These are phyloP conservation scores for Boletus reticuloceps DNA, from an alignment of 768 basidiomycete genomes.

Conservation along the genomic window DNA sequence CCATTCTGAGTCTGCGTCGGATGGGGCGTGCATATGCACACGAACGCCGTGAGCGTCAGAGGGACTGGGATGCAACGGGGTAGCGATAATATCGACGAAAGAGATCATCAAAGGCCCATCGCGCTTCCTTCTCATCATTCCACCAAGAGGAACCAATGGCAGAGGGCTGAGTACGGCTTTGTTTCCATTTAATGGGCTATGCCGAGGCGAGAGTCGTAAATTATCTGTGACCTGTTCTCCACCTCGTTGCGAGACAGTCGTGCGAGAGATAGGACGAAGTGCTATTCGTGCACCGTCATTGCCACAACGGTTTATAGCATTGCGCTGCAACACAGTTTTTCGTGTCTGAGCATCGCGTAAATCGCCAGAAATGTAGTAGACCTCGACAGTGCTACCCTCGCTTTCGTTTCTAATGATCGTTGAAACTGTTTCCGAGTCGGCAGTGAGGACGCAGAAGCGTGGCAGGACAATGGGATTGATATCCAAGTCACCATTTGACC, in stretches of 20 bases:
- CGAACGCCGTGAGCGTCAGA: slow-evolving; percentile 60
- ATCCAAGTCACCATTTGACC: slow-evolving; percentile 32
- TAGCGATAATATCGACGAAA: slow-evolving; percentile 52
- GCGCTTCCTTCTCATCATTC: slow-evolving; percentile 39
- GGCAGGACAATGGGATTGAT: slow-evolving; percentile 60
- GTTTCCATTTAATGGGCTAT: slow-evolving; percentile 20
- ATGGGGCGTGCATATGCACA: slow-evolving; percentile 52
- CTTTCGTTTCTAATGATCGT: slow-evolving; percentile 61
- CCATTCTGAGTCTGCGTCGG: slow-evolving; percentile 63
- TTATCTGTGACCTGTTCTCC: slow-evolving; percentile 22
- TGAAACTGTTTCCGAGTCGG: slow-evolving; percentile 59
- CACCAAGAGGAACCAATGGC: slow-evolving; percentile 22
- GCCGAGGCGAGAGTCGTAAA: slow-evolving; percentile 17
- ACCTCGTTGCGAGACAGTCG: slow-evolving; percentile 18
- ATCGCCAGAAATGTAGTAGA: slow-evolving; percentile 59
- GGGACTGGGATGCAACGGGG: slow-evolving; percentile 40
- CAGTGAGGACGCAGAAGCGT: slow-evolving; percentile 64
- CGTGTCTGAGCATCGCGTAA: slow-evolving; percentile 58
- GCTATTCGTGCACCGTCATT: slow-evolving; percentile 59
- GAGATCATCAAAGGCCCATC: slow-evolving; percentile 64
- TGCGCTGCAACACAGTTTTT: slow-evolving; percentile 61
- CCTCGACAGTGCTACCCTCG: slow-evolving; percentile 52
- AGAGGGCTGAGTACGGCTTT: slow-evolving; percentile 12
- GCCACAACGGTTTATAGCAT: slow-evolving; percentile 58
- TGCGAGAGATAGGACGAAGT: slow-evolving; percentile 40